Percentiles rank a stretch among this genome's conserved stretches.
Conservation (phyloP, 2,329 filamentous ascomycete species). For the Lasiodiplodia gonubiensis region DNA sequence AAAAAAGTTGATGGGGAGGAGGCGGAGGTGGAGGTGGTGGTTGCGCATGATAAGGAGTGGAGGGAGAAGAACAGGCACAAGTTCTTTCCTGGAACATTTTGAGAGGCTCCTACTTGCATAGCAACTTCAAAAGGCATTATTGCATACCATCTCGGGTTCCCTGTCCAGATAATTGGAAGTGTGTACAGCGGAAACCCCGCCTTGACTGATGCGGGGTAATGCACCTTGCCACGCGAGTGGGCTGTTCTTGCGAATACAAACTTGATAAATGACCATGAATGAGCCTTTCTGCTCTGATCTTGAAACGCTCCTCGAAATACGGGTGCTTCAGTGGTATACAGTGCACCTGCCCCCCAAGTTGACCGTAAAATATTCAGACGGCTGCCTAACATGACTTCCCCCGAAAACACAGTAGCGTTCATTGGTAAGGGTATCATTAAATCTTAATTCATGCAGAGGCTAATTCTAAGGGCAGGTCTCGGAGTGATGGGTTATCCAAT, state of each 20-base stretch:
- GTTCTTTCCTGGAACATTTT: conserved; percentile 39
- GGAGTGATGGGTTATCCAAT: conserved; percentile 63
- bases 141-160: neutral
- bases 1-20: conserved; percentile 30
- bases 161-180: neutral
- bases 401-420: conserved; percentile 1
- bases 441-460: neutral
- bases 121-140: neutral
- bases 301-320: neutral
- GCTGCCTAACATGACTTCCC: neutral
- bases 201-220: conserved; percentile 1
- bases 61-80: conserved; percentile 46
- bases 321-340: neutral
- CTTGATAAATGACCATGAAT: neutral
- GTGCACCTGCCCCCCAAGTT: neutral
- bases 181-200: neutral
- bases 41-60: conserved; percentile 59
- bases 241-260: neutral
- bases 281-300: neutral
- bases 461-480: conserved; percentile 44
- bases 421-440: neutral
- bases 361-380: neutral
- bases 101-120: neutral
- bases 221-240: neutral
- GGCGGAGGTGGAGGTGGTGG: conserved; percentile 55